Base-by-base conservation (phyloP, 75 land plant species). In the Picea glauca region DNA sequence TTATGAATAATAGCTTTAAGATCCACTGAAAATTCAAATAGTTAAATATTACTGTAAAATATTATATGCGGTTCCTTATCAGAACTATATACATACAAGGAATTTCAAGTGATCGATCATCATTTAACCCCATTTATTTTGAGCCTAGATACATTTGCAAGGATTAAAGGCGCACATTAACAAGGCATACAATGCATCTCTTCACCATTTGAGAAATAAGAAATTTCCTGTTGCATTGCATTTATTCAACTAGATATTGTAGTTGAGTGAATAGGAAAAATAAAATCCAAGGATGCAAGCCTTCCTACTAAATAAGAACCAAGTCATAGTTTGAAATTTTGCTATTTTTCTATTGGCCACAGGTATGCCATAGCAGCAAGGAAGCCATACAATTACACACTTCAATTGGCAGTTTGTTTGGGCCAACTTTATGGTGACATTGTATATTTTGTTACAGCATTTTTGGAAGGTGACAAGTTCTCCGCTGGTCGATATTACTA, bases 371-470 rank as follows among this genome's bases (percentile, higher is more conserved):
- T 94, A 56, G 90, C 84, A 11, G 72, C 87, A 60, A 85, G 83
- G 62, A 90, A 94, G 77, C 66, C 94, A 40, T 96, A 96, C 80
- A 87, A 87, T 80, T 76, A 96, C 62, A 74, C 88, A 46, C 86
- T 92, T 60, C 98, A 96, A 86, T 75, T 94, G 30, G 83, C 92
- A 15, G 77, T 90, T 46, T 88, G 84, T 58, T 65, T 90, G 72
- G 94, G 90, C 33, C 98, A 96, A 78, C 83, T 96, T 30, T 96
- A 96, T 82, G 98, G 98, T 23, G 81, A 83, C 70, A 13, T 84
- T 30, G 84, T 92, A 5, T 96, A 96, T 66, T 96, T 84, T 75
- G 26, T 82, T 0, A 88, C 94, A 0, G 78, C 94, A 58, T 21
- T 78, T 23, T 81, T 96, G 81, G 94, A 88, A 32, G 98, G 93